Evolutionary conservation across 139 green algal genomes (phyloP), one percentile per base, ranked within the genome.

Genomic region (Edaphochlamys debaryana): DNA sequence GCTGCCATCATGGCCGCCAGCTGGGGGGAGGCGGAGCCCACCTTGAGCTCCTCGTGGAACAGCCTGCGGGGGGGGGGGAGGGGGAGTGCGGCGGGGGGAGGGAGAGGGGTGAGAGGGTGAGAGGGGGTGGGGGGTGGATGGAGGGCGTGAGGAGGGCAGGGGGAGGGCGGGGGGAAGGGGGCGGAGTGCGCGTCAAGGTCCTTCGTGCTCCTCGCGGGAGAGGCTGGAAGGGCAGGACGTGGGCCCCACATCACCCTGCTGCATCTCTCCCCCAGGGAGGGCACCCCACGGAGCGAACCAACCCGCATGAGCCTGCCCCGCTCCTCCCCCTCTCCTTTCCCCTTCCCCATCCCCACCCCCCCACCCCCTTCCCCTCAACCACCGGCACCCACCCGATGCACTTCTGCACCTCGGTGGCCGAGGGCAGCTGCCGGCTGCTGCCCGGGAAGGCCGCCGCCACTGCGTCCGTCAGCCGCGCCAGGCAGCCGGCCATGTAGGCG

Each of bases 31-130:
- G 84, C 88, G 42, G 85, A 82, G 0, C 80, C 91, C 4, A 79
- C 86, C 84, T 95, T 96, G 30, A 98, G 82, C 89, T 98, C 94
- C 85, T 97, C 95, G 69, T 98, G 95, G 66, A 98, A 76, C 25
- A 92, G 80, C n/a, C 91, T 94, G 89, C 34, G 56, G 50, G 1
- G 66, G 34, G 30, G 4, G 38, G 6, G 11, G 30, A 29, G 20
- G 45, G 36, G 36, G 25, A 69, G 73, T 36, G 54, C 15, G 58
- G n/a, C n/a, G n/a, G n/a, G n/a, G n/a, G n/a, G n/a, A n/a, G n/a
- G n/a, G n/a, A n/a, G n/a, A n/a, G n/a, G n/a, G n/a, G n/a, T n/a
- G n/a, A n/a, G n/a, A n/a, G n/a, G n/a, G n/a, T n/a, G n/a, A n/a
- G n/a, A n/a, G n/a, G n/a, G 25, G 58, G 6, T 15, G 58, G 23